Evolutionary conservation across 1,284 basidiomycete genomes (phyloP), one percentile per base, ranked within the genome.

Genomic region (Paramarasmius palmivorus): DNA sequence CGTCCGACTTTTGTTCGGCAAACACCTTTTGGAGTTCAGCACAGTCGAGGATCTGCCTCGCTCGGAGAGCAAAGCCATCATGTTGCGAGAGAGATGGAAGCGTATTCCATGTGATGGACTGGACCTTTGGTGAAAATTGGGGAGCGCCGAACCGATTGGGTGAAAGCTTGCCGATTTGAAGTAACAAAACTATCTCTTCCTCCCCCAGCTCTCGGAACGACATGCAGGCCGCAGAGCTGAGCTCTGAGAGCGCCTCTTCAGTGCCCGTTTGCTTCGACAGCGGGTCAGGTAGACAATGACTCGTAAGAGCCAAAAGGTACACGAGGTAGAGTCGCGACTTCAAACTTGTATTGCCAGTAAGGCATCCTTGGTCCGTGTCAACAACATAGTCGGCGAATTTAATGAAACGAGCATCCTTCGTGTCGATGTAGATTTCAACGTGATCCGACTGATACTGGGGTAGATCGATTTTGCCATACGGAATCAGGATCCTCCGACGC

Each of bases 301-400:
- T 72, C 0, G 74, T 79, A 3, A 76, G 46, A 3, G 76, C 75
- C 41, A 82, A 81, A 10, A 82, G 65, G 46, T 76, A 76, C 0
- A 71, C 65, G 40, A 66, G 68, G 55, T 70, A 78, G 2, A 77
- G 57, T 47, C 66, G 67, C 56, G 66, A 71, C 1, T 62, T 63
- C 42, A 75, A 54, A n/a, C 64, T 69, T 29, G 54, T 56, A 23
- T 63, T 64, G 2, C 72, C 69, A 0, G 63, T 63, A 2, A 82
- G 62, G 49, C 67, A 64, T 3, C 75, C 69, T 7, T 81, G 63
- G 12, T 69, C 65, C 0, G 55, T 57, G 56, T 82, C 70, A 22
- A 78, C 57, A 0, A 61, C 59, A 53, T 79, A 82, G 6, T 65
- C 65, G 49, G 71, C 64, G 58, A 70, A 75, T 0, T n/a, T 53